phyloP scores from a whole-genome alignment of 73 alveolate species.

The Blepharisma japonicum region DNA sequence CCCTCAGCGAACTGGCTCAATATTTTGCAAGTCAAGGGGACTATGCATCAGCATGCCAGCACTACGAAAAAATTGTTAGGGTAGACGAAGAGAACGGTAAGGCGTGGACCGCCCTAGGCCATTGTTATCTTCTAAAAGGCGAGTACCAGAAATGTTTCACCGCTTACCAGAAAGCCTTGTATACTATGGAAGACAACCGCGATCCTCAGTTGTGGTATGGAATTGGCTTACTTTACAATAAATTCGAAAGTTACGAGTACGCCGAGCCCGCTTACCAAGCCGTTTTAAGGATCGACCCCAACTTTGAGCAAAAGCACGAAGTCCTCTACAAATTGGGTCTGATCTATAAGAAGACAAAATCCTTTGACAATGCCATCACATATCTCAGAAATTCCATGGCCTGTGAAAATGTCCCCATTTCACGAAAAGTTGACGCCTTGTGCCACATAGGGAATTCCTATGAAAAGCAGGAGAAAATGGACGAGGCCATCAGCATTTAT shows the following conservation, averaged over 20 bases:
- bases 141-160: conserved; percentile 58
- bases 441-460: conserved; percentile 63
- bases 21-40: conserved; percentile 62
- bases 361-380: conserved; percentile 51
- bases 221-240: conserved; percentile 62
- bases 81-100: conserved; percentile 58
- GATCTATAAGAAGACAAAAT: conserved; percentile 55
- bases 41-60: conserved; percentile 55
- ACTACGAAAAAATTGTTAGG: conserved; percentile 45
- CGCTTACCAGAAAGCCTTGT: conserved; percentile 62
- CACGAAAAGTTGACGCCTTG: conserved; percentile 61
- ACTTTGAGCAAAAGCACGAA: conserved; percentile 61
- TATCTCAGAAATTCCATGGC: conserved; percentile 58
- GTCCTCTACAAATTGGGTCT: conserved; percentile 61
- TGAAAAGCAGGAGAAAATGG: conserved; percentile 49
- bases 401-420: conserved; percentile 54
- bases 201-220: conserved; percentile 72
- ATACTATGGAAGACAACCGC: conserved; percentile 51
- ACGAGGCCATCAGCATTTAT: conserved; percentile 54
- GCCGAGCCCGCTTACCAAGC: conserved; percentile 40
- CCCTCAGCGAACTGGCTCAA: conserved; percentile 55
- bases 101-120: conserved; percentile 78
- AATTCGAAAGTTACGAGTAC: conserved; percentile 48
- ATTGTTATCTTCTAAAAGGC: conserved; percentile 58
- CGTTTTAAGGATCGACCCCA: conserved; percentile 28